A percentile compares a stretch with the other conserved stretches of the same genome.
These are phyloP conservation scores for Claviceps capensis DNA, from an alignment of 2,329 filamentous ascomycete species.

Conservation along the genomic window DNA sequence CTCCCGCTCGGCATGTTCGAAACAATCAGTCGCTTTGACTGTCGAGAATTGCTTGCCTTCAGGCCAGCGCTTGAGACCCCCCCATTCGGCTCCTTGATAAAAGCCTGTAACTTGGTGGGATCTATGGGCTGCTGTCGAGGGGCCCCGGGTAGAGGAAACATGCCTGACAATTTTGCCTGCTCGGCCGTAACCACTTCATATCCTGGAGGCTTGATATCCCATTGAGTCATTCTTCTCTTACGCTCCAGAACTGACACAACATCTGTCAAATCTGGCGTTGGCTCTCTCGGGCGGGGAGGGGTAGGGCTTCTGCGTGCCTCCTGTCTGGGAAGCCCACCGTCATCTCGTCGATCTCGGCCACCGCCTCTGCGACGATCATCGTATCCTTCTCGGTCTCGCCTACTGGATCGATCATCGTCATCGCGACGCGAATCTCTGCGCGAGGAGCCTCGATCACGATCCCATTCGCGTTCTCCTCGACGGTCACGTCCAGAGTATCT, in stretches of 20 bases:
- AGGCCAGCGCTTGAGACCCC: slow-evolving; percentile 61
- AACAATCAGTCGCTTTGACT: slow-evolving; percentile 82
- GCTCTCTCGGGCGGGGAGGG: slow-evolving; percentile 80
- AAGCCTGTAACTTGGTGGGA: slow-evolving; percentile 81
- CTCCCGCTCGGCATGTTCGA: slow-evolving; percentile 63
- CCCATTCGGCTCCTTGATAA: slow-evolving; percentile 80
- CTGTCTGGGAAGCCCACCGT: slow-evolving; percentile 26
- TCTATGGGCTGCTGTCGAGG: slow-evolving; percentile 94
- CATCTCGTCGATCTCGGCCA: slow-evolving; percentile 28
- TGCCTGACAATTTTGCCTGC: slow-evolving; percentile 94
- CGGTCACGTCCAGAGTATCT: slow-evolving; percentile 63
- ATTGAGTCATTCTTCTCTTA: slow-evolving; percentile 89
- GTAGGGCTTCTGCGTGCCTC: slow-evolving; percentile 60
- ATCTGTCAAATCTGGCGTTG: slow-evolving; percentile 87
- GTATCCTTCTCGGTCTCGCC: slow-evolving; percentile 42
- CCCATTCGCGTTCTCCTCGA: slow-evolving; percentile 61
- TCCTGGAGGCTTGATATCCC: slow-evolving; percentile 97
- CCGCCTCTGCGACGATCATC: slow-evolving; percentile 39
- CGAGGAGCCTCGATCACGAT: slow-evolving; percentile 50
- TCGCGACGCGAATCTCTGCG: slow-evolving; percentile 52
- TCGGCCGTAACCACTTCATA: slow-evolving; percentile 98
- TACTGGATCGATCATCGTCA: slow-evolving; percentile 43
- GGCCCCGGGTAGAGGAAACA: slow-evolving; percentile 95
- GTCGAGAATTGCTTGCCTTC: slow-evolving; percentile 83
- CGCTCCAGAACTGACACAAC: slow-evolving; percentile 70